Conservation (phyloP, 306 rosid species). For the Quercus wislizeni region DNA sequence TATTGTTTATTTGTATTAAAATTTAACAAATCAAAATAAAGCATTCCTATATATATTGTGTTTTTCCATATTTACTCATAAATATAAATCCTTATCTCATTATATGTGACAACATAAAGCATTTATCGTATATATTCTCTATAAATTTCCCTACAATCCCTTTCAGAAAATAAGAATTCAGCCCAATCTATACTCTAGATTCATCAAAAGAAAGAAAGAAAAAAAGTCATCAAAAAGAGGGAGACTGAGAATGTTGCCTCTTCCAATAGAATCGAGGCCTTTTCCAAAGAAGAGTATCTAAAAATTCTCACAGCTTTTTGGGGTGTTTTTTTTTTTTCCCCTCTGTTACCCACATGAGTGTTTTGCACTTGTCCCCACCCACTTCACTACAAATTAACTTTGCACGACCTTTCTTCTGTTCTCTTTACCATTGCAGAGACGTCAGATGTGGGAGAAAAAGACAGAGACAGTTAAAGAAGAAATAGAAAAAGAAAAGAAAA, state of each 20-base stretch:
- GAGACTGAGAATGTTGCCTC: background rate
- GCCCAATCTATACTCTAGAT: too few relatives aligned
- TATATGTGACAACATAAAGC: too few relatives aligned
- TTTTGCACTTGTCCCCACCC: slow-evolving; percentile 28
- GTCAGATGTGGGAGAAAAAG: slow-evolving; percentile 19
- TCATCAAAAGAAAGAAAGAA: too few relatives aligned
- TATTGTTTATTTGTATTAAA: too few relatives aligned
- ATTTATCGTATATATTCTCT: too few relatives aligned
- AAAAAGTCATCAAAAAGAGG: too few relatives aligned
- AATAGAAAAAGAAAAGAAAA: background rate
- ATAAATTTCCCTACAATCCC: too few relatives aligned
- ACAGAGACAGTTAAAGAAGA: background rate
- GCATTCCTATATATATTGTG: too few relatives aligned
- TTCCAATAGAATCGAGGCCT: background rate
- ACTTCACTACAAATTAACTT: slow-evolving; percentile 17
- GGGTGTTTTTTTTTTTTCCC: background rate
- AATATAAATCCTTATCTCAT: too few relatives aligned
- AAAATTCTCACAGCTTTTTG: background rate
- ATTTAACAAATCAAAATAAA: too few relatives aligned
- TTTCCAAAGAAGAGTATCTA: background rate
- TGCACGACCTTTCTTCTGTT: slow-evolving; percentile 4
- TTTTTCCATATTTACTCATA: too few relatives aligned
- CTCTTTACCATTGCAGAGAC: background rate
- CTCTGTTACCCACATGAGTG: slow-evolving; percentile 22
- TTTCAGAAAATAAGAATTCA: too few relatives aligned